Conservation (phyloP, 768 basidiomycete species). For the Gloeopeniophorella convolvens region DNA sequence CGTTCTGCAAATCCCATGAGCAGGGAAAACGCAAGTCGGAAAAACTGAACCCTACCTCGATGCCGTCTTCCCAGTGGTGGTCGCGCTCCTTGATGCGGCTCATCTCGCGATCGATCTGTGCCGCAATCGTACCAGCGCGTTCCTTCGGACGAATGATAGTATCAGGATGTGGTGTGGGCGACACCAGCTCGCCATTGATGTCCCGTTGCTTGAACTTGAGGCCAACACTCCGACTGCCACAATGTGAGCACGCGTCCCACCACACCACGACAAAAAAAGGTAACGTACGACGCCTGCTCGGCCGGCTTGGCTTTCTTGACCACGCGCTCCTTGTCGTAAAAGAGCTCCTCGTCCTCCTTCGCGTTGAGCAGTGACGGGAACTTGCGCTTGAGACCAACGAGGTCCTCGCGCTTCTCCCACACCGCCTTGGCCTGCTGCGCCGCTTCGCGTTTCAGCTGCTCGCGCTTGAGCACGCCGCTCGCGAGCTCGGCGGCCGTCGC, state of each 20-base stretch:
- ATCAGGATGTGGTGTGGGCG: conserved; percentile 40
- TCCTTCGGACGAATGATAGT: conserved; percentile 57
- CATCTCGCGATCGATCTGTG: conserved; percentile 57
- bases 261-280: not conserved
- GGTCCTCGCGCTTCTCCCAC: conserved; percentile 71
- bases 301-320: conserved; percentile 49
- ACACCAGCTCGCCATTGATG: conserved; percentile 32
- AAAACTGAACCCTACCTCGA: conserved; percentile 52
- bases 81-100: conserved; percentile 60
- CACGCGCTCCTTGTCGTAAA: conserved; percentile 64
- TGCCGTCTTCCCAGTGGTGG: conserved; percentile 78
- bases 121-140: conserved; percentile 51
- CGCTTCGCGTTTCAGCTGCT: conserved; percentile 67
- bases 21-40: not conserved
- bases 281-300: conserved; percentile 24
- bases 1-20: conserved; percentile 37
- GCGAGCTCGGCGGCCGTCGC: conserved; percentile 68
- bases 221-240: conserved; percentile 39
- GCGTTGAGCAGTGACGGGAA: conserved; percentile 53
- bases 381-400: conserved; percentile 77
- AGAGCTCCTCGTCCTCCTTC: conserved; percentile 59
- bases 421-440: conserved; percentile 52
- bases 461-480: conserved; percentile 59
- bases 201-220: conserved; percentile 50
- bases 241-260: too few species aligned